A percentile compares a stretch with the other conserved stretches of the same genome.
Evolutionary conservation across 2,329 filamentous ascomycete species (phyloP).

Genomic region (Epichloe gansuensis): DNA sequence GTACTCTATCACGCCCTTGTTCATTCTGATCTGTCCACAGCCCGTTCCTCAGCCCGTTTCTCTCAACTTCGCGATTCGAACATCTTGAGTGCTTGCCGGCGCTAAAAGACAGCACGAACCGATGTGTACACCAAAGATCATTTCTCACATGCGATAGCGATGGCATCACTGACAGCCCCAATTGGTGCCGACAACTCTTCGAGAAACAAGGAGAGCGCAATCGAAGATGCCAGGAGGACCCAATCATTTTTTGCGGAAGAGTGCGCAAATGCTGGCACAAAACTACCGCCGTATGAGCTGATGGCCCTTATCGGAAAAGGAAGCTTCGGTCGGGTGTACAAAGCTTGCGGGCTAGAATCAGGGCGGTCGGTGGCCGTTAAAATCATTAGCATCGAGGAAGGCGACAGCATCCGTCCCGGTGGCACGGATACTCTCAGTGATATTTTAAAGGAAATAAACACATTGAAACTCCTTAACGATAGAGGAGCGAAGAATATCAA

Average conservation of each 20-base stretch:
- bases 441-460: conserved; percentile 54
- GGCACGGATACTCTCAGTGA: conserved; percentile 55
- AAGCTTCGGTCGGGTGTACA: conserved; percentile 62
- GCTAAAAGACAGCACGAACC: too few species aligned
- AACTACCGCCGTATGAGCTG: conserved; percentile 52
- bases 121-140: too few species aligned
- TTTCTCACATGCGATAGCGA: too few species aligned
- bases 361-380: conserved; percentile 58
- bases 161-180: too few species aligned
- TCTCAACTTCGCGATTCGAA: too few species aligned
- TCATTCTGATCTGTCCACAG: too few species aligned
- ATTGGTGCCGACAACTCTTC: too few species aligned
- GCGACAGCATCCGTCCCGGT: conserved; percentile 53
- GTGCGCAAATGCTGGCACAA: conserved; percentile 44
- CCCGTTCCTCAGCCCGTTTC: too few species aligned
- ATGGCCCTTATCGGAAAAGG: conserved; percentile 61
- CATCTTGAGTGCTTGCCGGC: too few species aligned
- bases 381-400: conserved; percentile 73
- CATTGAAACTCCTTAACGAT: conserved; percentile 60
- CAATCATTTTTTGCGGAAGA: conserved; percentile 49
- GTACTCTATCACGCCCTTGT: too few species aligned
- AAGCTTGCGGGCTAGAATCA: conserved; percentile 32
- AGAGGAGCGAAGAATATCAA: conserved; percentile 70
- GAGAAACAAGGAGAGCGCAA: conserved; percentile 31
- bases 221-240: conserved; percentile 60